phyloP scores from a whole-genome alignment of 2,329 filamentous ascomycete species.

The Nemania sp. region DNA sequence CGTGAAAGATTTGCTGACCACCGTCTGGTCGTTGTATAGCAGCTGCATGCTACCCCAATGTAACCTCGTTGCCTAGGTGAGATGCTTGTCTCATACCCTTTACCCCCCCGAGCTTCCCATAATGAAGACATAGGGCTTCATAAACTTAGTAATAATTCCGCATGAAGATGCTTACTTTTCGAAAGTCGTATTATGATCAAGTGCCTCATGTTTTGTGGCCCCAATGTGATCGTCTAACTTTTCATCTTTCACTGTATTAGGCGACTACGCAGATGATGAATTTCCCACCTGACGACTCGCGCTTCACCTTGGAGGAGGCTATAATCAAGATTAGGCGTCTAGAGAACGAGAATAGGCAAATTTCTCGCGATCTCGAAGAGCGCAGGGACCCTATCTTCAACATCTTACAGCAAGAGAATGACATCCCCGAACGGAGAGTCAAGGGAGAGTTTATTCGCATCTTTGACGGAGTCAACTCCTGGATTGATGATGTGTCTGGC shows the following conservation, averaged over 20 bases:
- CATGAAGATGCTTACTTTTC: neutral
- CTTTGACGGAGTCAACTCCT: neutral
- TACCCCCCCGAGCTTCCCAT: neutral
- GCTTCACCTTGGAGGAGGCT: neutral
- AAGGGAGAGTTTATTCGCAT: neutral
- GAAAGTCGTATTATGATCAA: neutral
- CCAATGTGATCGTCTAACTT: neutral
- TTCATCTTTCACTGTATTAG: neutral
- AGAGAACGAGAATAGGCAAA: neutral
- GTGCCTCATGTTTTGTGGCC: neutral
- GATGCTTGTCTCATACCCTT: neutral
- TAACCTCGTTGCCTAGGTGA: neutral
- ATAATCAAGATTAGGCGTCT: neutral
- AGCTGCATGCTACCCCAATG: neutral
- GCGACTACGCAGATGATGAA: neutral
- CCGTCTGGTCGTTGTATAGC: neutral
- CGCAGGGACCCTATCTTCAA: neutral
- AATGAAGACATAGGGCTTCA: neutral
- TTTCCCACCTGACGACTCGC: neutral
- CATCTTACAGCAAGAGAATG: neutral
- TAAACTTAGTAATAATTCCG: neutral
- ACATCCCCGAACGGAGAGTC: neutral
- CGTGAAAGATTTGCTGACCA: neutral
- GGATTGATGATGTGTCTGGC: neutral
- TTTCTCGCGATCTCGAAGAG: neutral